Percentiles rank a stretch among this genome's conserved stretches.
These are phyloP conservation scores for Vicia sativa DNA, from an alignment of 306 rosid genomes.

Conservation along the genomic window DNA sequence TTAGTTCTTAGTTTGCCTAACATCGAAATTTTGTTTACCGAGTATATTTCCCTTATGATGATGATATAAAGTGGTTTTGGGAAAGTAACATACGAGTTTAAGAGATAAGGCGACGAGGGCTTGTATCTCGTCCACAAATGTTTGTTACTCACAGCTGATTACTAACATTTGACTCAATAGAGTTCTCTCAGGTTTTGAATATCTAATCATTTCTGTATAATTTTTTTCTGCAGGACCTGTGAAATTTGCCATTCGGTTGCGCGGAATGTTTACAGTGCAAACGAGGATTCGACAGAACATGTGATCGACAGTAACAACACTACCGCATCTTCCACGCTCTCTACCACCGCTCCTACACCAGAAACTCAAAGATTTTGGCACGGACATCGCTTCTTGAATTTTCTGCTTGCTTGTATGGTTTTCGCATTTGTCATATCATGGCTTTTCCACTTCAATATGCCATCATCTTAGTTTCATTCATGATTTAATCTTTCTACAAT, in stretches of 20 bases:
- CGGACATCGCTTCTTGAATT: constrained; percentile 90
- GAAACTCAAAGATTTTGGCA: constrained; percentile 89
- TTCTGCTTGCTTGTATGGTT: constrained; percentile 91
- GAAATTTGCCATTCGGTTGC: constrained; percentile 91
- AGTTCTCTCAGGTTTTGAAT: constrained; percentile 10
- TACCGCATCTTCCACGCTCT: constrained; percentile 48
- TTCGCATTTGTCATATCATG: constrained; percentile 94
- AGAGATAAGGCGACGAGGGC: not conserved
- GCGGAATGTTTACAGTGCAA: constrained; percentile 61
- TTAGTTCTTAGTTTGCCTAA: not conserved
- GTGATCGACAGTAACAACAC: constrained; percentile 50
- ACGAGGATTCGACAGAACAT: constrained; percentile 66
- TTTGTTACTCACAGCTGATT: not conserved
- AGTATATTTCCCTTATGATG: not conserved
- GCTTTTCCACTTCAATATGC: constrained; percentile 88
- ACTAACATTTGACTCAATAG: not conserved
- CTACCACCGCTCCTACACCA: constrained; percentile 47
- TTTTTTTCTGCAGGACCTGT: constrained; percentile 65
- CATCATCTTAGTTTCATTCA: constrained; percentile 47
- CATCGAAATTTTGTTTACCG: not conserved
- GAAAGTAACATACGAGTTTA: not conserved
- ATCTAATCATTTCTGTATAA: constrained; percentile 19
- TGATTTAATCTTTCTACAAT: constrained; percentile 22
- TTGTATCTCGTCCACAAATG: not conserved
- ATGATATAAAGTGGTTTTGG: not conserved